A percentile compares a stretch with the other conserved stretches of the same genome.
Evolutionary conservation across 192 early-diverging fungal genomes (phyloP).

Genomic region (Oehlia diaphana): DNA sequence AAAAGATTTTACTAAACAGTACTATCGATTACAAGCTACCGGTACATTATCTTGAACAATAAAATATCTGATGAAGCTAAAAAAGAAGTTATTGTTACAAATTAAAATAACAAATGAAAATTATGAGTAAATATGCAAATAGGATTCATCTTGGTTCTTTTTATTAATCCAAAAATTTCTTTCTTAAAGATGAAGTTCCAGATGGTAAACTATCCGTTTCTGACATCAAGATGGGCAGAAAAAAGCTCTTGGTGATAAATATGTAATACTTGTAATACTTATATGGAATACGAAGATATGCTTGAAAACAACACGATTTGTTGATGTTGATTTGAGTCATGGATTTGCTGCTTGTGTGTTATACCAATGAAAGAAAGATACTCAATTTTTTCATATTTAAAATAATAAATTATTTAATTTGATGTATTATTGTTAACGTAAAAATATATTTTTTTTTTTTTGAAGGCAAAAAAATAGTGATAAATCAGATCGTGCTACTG

Average conservation of each 20-base stretch:
- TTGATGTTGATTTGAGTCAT: no score
- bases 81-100: no score
- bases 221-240: conserved; percentile 63
- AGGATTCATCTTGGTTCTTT: no score
- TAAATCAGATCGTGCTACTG: conserved; percentile 93
- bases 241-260: conserved; percentile 62
- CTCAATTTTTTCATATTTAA: not conserved
- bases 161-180: not conserved
- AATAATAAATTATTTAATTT: conserved; percentile 6
- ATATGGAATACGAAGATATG: no score
- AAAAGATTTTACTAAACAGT: conserved; percentile 88
- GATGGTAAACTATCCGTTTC: conserved; percentile 38
- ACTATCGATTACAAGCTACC: no score
- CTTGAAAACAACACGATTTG: no score
- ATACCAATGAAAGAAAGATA: no score
- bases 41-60: no score
- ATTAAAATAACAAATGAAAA: no score
- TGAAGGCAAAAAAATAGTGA: conserved; percentile 54
- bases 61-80: no score
- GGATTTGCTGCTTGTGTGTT: no score
- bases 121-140: no score
- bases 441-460: not conserved
- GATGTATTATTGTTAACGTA: not conserved
- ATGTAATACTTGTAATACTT: not conserved
- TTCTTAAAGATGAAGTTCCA: not conserved